These are phyloP conservation scores for Madurella mycetomatis DNA, from an alignment of 2,329 filamentous ascomycete species.

Conservation along the genomic window DNA sequence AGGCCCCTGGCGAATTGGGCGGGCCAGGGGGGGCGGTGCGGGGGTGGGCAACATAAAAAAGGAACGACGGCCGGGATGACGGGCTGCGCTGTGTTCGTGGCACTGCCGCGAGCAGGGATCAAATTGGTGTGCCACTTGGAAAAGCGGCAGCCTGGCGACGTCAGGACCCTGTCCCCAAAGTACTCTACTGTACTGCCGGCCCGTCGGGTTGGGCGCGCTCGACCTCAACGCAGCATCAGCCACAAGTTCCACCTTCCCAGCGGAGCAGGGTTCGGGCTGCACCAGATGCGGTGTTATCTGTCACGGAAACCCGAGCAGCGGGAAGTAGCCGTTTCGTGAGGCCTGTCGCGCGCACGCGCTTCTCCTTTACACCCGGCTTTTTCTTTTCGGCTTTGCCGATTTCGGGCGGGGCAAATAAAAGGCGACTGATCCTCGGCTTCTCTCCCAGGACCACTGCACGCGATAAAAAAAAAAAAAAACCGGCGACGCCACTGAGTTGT, in stretches of 20 bases:
- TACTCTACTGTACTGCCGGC: no score
- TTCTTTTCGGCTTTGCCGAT: no score
- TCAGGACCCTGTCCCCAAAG: background rate
- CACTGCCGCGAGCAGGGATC: conserved; percentile 20
- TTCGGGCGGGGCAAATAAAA: no score
- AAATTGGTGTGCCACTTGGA: conserved; percentile 13
- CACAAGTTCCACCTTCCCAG: background rate
- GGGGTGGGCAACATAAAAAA: conserved; percentile 1
- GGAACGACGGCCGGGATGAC: background rate
- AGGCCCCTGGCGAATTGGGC: background rate
- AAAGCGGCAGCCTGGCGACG: conserved; percentile 22
- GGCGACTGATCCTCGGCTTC: no score
- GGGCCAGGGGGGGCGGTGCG: background rate
- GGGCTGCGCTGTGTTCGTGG: conserved; percentile 10
- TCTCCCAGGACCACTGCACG: background rate
- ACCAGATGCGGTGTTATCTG: no score
- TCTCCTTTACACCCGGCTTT: no score
- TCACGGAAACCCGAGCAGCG: no score
- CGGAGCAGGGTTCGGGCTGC: no score
- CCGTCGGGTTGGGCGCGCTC: no score
- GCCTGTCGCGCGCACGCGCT: no score
- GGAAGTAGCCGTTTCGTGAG: no score
- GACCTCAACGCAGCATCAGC: background rate
- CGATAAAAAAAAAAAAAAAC: conserved; percentile 1
- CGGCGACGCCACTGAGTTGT: background rate